These are phyloP conservation scores for Acorus calamus DNA, from an alignment of 106 monocot species.

Conservation along the genomic window DNA sequence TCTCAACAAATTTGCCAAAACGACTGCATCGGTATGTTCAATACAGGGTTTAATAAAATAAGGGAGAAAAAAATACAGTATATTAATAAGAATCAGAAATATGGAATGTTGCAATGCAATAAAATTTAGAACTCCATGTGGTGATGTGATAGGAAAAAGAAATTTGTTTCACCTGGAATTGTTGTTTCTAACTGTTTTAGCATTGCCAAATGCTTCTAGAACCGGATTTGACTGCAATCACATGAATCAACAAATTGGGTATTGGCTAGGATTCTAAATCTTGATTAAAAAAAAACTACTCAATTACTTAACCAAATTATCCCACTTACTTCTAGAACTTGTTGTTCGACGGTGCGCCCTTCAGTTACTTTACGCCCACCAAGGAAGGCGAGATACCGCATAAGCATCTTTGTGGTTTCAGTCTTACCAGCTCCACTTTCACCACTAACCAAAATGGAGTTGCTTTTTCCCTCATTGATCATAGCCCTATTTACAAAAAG, in stretches of 20 bases:
- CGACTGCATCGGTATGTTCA: constrained; percentile 33
- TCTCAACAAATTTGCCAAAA: constrained; percentile 86
- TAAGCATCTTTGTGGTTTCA: constrained; percentile 87
- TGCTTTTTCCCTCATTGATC: constrained; percentile 75
- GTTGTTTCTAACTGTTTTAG: constrained; percentile 98
- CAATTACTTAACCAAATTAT: neutral
- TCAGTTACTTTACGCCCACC: constrained; percentile 64
- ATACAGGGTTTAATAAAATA: too few species aligned
- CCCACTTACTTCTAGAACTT: constrained; percentile 71
- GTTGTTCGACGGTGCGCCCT: constrained; percentile 78
- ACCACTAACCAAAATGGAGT: constrained; percentile 82
- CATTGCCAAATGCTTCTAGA: constrained; percentile 99
- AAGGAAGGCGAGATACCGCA: constrained; percentile 71
- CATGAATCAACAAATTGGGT: constrained; percentile 8
- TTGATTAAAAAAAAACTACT: neutral
- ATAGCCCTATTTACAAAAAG: constrained; percentile 40
- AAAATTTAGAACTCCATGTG: neutral
- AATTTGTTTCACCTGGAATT: constrained; percentile 68
- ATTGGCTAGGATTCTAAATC: too few species aligned
- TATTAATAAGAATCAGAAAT: too few species aligned
- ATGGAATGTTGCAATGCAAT: too few species aligned
- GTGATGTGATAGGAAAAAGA: neutral
- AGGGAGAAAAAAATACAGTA: too few species aligned
- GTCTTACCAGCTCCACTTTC: constrained; percentile 88
- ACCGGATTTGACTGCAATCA: constrained; percentile 88